Percentiles rank a stretch among this genome's conserved stretches.
Conservation (phyloP, 495 filamentous ascomycete genomes). For the Aspergillus carlsbadensis region DNA sequence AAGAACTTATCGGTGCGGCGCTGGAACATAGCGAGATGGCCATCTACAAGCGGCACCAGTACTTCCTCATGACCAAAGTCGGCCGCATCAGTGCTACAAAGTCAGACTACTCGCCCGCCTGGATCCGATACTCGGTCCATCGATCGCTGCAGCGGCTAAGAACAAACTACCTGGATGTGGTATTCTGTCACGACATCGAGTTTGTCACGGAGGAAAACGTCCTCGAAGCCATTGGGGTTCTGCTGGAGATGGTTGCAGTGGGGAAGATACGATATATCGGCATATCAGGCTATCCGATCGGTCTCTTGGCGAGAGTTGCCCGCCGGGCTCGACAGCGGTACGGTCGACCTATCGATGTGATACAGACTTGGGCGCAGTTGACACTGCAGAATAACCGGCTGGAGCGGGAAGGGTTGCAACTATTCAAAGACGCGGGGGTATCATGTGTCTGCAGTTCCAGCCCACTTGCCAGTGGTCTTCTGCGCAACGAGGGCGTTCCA, state of each 20-base stretch:
- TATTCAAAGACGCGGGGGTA: constrained; percentile 5
- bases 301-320: background rate
- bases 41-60: constrained; percentile 1
- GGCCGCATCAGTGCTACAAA: constrained; percentile 9
- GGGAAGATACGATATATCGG: constrained; percentile 10
- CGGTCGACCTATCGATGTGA: constrained; percentile 8
- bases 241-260: constrained; percentile 4
- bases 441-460: constrained; percentile 10
- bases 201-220: constrained; percentile 7
- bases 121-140: constrained; percentile 6
- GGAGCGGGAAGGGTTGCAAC: constrained; percentile 5
- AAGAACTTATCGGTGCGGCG: constrained; percentile 5
- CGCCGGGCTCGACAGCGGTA: background rate
- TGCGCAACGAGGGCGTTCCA: constrained; percentile 10
- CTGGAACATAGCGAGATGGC: constrained; percentile 1
- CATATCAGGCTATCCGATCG: constrained; percentile 11
- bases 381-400: constrained; percentile 13
- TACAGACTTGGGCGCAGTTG: constrained; percentile 15
- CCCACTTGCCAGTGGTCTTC: constrained; percentile 6
- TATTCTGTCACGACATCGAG: constrained; percentile 14
- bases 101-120: constrained; percentile 7
- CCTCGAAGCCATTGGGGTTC: constrained; percentile 3
- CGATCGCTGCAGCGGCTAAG: constrained; percentile 6
- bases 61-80: constrained; percentile 11
- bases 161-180: constrained; percentile 11